phyloP scores from a whole-genome alignment of 2,329 filamentous ascomycete genomes.

The Clonostachys chloroleuca region DNA sequence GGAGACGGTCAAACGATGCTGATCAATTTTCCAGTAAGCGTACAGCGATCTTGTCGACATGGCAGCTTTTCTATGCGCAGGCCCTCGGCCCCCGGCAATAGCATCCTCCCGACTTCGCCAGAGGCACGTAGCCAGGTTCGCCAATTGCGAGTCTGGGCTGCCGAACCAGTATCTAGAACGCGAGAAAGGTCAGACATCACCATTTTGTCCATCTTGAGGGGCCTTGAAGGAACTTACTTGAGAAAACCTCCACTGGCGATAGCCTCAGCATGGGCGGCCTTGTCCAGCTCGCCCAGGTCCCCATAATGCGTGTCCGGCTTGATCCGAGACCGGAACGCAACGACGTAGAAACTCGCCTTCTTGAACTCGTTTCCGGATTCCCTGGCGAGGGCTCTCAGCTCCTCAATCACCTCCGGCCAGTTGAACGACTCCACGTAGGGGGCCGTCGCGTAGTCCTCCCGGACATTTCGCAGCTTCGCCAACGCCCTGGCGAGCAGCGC shows the following conservation, averaged over 20 bases:
- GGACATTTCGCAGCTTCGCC: conserved; percentile 55
- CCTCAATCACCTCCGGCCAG: conserved; percentile 59
- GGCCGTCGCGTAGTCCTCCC: conserved; percentile 71
- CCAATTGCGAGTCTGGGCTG: conserved; percentile 59
- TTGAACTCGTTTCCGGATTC: conserved; percentile 47
- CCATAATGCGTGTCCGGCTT: conserved; percentile 62
- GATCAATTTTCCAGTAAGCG: conserved; percentile 66
- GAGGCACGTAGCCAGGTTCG: conserved; percentile 78
- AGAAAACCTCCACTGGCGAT: conserved; percentile 74
- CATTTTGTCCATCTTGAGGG: not conserved
- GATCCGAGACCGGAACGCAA: conserved; percentile 76
- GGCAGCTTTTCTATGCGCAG: conserved; percentile 61
- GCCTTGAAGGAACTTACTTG: conserved; percentile 49
- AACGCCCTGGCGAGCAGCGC: conserved; percentile 70
- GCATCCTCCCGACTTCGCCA: conserved; percentile 60
- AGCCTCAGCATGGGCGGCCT: conserved; percentile 76
- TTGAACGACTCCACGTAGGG: conserved; percentile 74
- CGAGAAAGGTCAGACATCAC: conserved; percentile 5
- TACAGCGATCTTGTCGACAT: conserved; percentile 59
- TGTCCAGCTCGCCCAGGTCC: conserved; percentile 69
- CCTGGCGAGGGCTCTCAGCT: conserved; percentile 48
- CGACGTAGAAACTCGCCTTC: conserved; percentile 70
- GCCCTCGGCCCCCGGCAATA: conserved; percentile 51
- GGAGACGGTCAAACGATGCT: conserved; percentile 60
- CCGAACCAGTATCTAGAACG: conserved; percentile 79